These are phyloP conservation scores for Suillus lakei DNA, from an alignment of 768 basidiomycete species.

Conservation along the genomic window DNA sequence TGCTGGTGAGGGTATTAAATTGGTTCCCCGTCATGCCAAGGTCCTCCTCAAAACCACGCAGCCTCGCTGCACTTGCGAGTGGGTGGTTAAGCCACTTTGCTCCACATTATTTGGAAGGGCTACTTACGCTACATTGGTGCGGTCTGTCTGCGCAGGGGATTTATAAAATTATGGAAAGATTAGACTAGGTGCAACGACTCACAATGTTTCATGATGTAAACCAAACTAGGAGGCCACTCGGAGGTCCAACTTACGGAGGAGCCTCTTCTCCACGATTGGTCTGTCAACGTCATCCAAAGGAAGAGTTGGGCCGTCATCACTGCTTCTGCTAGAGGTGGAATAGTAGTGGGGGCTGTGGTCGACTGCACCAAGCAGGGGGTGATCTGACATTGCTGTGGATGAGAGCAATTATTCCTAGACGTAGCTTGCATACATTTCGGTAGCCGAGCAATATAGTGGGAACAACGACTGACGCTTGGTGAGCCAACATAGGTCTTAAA, in stretches of 20 bases:
- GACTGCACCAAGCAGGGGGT: too few relatives aligned
- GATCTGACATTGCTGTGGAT: too few relatives aligned
- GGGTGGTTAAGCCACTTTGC: too few relatives aligned
- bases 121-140: constrained; percentile 65
- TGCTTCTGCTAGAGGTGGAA: background rate
- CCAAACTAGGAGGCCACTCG: constrained; percentile 46
- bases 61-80: constrained; percentile 61
- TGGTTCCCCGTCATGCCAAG: constrained; percentile 63
- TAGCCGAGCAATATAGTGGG: too few relatives aligned
- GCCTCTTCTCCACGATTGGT: constrained; percentile 48
- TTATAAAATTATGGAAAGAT: constrained; percentile 3
- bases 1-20: constrained; percentile 69
- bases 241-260: constrained; percentile 47
- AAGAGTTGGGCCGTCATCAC: too few relatives aligned
- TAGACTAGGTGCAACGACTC: constrained; percentile 18
- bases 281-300: too few relatives aligned
- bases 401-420: too few relatives aligned
- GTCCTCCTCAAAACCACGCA: constrained; percentile 71
- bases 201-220: constrained; percentile 55
- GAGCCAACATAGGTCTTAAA: too few relatives aligned
- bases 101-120: background rate
- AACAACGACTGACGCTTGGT: too few relatives aligned
- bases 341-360: background rate
- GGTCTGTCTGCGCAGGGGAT: constrained; percentile 52
- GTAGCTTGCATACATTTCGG: too few relatives aligned